phyloP scores from a whole-genome alignment of 257 asterid genomes.

The Solanum paucissectum region DNA sequence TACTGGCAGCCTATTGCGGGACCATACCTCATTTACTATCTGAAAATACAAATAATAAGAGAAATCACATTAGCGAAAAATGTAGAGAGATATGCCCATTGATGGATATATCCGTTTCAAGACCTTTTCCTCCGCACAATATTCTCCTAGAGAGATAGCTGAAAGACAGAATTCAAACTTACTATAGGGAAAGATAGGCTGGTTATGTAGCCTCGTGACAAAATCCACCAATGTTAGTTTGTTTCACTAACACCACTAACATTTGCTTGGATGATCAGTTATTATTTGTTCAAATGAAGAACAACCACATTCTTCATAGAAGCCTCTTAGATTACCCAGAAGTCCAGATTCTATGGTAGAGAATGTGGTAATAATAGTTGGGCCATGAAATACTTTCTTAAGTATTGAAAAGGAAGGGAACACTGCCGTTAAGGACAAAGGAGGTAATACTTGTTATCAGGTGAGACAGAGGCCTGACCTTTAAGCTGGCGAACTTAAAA shows the following conservation, averaged over 20 bases:
- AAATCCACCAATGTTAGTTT: neutral
- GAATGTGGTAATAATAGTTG: neutral
- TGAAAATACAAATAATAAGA: constrained; percentile 9
- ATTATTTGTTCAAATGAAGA: neutral
- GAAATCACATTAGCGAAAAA: neutral
- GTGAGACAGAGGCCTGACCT: neutral
- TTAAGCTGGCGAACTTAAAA: neutral
- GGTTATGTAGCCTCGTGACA: neutral
- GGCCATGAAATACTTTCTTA: neutral
- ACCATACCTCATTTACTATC: constrained; percentile 71
- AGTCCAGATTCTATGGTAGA: neutral
- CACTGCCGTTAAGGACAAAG: neutral
- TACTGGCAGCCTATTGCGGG: constrained; percentile 77
- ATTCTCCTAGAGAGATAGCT: neutral
- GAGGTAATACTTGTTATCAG: neutral
- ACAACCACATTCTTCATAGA: neutral
- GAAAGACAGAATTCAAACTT: neutral
- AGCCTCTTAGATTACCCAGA: neutral
- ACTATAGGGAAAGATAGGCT: neutral
- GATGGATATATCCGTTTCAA: neutral
- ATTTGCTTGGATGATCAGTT: too few relatives aligned
- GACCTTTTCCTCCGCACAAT: neutral
- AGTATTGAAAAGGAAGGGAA: neutral
- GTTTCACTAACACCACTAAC: neutral
- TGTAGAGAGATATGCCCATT: neutral